Conservation (phyloP, 2,329 filamentous ascomycete species). For the Pseudocercospora crystallina region DNA sequence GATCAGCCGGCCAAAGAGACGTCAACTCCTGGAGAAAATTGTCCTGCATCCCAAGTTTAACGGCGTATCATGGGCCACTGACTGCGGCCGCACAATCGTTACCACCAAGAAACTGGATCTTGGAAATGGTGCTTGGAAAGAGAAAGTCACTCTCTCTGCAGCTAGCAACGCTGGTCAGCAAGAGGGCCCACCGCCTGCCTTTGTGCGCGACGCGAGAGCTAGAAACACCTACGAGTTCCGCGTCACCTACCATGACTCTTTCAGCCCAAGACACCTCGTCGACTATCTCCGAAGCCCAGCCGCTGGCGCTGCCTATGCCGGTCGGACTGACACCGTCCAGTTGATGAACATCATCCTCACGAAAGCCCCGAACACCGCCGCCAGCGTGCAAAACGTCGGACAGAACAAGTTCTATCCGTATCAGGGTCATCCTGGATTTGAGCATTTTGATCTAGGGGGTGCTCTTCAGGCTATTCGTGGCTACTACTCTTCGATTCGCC, state of each 20-base stretch:
- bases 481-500: conserved; percentile 62
- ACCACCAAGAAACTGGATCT: conserved; percentile 32
- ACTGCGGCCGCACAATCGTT: conserved; percentile 40
- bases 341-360: conserved; percentile 60
- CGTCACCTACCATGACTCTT: conserved; percentile 36
- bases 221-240: conserved; percentile 39
- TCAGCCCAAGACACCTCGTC: conserved; percentile 44
- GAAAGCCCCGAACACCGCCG: conserved; percentile 45
- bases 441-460: conserved; percentile 45
- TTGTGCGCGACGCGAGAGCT: conserved; percentile 28
- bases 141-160: conserved; percentile 35
- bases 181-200: conserved; percentile 17
- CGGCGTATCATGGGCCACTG: conserved; percentile 37
- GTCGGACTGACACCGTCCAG: conserved; percentile 55
- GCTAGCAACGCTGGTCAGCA: conserved; percentile 8
- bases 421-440: conserved; percentile 30
- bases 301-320: conserved; percentile 38
- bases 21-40: conserved; percentile 50
- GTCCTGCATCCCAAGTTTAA: conserved; percentile 36
- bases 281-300: conserved; percentile 43
- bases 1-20: conserved; percentile 45
- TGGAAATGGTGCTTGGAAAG: conserved; percentile 7
- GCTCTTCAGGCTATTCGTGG: conserved; percentile 60
- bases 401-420: conserved; percentile 56
- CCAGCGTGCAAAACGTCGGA: conserved; percentile 47